A percentile compares a stretch with the other conserved stretches of the same genome.
Conservation (phyloP, 139 green algal genomes). For the Trebouxia sp. region DNA sequence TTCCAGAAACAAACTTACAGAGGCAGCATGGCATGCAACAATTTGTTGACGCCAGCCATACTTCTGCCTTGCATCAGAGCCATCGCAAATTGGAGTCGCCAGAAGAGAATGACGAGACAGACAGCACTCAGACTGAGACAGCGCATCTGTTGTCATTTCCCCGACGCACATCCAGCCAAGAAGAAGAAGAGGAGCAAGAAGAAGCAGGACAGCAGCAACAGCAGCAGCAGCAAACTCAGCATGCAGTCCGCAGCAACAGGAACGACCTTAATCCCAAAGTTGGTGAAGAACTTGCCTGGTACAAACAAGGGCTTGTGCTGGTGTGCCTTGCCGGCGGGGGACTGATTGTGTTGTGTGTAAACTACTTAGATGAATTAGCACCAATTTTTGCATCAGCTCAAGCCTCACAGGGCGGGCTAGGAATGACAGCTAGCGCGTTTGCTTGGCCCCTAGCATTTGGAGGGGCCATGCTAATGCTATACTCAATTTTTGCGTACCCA, state of each 20-base stretch:
- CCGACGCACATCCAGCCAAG: not conserved
- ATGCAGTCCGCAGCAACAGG: not conserved
- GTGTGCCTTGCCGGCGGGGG: conserved; percentile 52
- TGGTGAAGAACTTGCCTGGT: conserved; percentile 34
- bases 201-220: not conserved
- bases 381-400: conserved; percentile 66
- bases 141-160: too few relatives aligned
- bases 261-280: not conserved
- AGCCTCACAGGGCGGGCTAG: conserved; percentile 50
- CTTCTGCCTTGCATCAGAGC: too few relatives aligned
- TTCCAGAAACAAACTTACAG: too few relatives aligned
- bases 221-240: not conserved
- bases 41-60: too few relatives aligned
- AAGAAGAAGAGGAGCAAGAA: not conserved
- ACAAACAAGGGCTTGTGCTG: conserved; percentile 39
- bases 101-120: not conserved
- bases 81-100: too few relatives aligned
- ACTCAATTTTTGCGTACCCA: conserved; percentile 52
- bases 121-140: not conserved
- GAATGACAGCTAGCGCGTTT: conserved; percentile 43
- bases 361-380: conserved; percentile 54
- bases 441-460: conserved; percentile 57
- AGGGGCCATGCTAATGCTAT: conserved; percentile 51
- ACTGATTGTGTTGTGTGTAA: conserved; percentile 54
- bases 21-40: too few relatives aligned